Base-by-base conservation (phyloP, 2,329 filamentous ascomycete genomes). In the Cordyceps cateniannulata region DNA sequence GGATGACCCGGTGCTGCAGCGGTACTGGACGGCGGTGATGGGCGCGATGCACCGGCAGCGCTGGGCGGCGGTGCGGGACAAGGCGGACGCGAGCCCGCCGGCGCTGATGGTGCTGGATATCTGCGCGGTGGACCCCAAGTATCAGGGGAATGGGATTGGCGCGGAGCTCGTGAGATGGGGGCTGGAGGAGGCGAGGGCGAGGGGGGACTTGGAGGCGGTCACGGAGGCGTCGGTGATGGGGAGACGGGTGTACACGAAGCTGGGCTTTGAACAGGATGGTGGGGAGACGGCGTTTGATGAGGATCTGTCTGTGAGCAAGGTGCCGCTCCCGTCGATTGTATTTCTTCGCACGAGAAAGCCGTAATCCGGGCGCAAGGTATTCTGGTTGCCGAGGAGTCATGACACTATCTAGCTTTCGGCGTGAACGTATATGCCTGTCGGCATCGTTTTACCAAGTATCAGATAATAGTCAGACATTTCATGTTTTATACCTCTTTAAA, bases 61-160 rank as follows among this genome's bases (percentile, higher is more conserved):
- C 12, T 68, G 75, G 10, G 73, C 77, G 55, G 71, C 76, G 2
- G 70, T 79, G 35, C 69, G 69, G 59, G 72, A 77, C 55, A 79
- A 78, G 53, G 72, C 74, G 3, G 56, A 52, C 0, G 70, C 70
- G 1, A 64, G 66, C 3, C 73, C 71, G 3, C 80, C 81, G 0
- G 76, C 81, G 0, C 71, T 79, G 3, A 76, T 84, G 66, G 76
- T 76, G 1, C 71, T 86, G 59, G 78, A 81, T 59, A 63, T 81
- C 2, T 83, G 81, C 62, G 78, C 71, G 18, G 81, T 85, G 5
- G 75, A 85, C 62, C 82, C 83, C 1, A 71, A 66, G 0, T 83
- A 79, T 60, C 83, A 85, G 66, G 72, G 81, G 12, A 68, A 67
- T n/a, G 79, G 80, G 0, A 73, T 81, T 58, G 80, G 79, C 9